These are phyloP conservation scores for Xylaria sp. DNA, from an alignment of 2,329 filamentous ascomycete genomes.

Conservation along the genomic window DNA sequence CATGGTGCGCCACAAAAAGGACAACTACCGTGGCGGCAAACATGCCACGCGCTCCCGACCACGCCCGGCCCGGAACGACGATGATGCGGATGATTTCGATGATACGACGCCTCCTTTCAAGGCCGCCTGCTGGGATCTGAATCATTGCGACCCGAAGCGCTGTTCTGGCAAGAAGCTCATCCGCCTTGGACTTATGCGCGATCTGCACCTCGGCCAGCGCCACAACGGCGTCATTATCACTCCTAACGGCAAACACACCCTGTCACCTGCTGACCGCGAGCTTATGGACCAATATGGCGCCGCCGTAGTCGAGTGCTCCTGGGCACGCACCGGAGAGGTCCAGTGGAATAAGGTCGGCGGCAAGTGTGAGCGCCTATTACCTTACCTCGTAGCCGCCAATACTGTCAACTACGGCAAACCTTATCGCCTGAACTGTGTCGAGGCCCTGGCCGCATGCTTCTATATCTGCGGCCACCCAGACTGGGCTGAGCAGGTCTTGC, in stretches of 20 bases:
- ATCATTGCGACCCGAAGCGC: conserved; percentile 95
- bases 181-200: conserved; percentile 90
- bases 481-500: conserved; percentile 86
- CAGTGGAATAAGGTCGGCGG: conserved; percentile 93
- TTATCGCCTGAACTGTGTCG: conserved; percentile 94
- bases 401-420: conserved; percentile 97
- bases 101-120: conserved; percentile 72
- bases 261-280: conserved; percentile 84
- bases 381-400: conserved; percentile 96
- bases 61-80: conserved; percentile 42
- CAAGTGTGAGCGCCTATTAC: conserved; percentile 88
- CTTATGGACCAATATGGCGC: conserved; percentile 89
- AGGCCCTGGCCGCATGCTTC: conserved; percentile 92
- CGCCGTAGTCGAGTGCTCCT: conserved; percentile 96
- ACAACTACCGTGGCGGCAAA: conserved; percentile 80
- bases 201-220: conserved; percentile 90
- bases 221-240: conserved; percentile 93
- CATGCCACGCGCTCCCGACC: conserved; percentile 67
- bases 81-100: conserved; percentile 53
- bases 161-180: conserved; percentile 97
- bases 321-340: conserved; percentile 91
- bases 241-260: conserved; percentile 86
- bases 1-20: conserved; percentile 98
- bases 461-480: conserved; percentile 91
- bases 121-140: conserved; percentile 97